phyloP scores from a whole-genome alignment of 768 basidiomycete species.

The Floccularia luteovirens region DNA sequence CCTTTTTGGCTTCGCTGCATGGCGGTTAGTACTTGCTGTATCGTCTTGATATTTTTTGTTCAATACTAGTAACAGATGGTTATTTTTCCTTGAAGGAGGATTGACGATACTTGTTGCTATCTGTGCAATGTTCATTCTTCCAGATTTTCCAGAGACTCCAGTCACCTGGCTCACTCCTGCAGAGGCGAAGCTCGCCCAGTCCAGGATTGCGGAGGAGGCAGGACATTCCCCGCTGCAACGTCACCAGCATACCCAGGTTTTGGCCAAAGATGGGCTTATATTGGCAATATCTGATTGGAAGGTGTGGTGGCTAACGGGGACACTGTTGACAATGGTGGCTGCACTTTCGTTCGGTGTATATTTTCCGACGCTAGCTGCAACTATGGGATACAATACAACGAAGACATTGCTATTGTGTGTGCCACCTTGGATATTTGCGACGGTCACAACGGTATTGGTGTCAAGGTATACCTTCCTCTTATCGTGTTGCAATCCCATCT shows the following conservation, averaged over 20 bases:
- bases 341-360: conserved; percentile 73
- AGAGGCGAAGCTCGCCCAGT: conserved; percentile 50
- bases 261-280: conserved; percentile 7
- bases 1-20: conserved; percentile 58
- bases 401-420: conserved; percentile 71
- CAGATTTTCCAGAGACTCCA: conserved; percentile 61
- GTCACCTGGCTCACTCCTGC: conserved; percentile 45
- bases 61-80: conserved; percentile 37
- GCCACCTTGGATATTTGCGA: conserved; percentile 72
- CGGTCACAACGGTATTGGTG: conserved; percentile 45
- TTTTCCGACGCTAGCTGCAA: conserved; percentile 71
- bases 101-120: conserved; percentile 45
- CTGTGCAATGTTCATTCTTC: conserved; percentile 54
- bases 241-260: too few species aligned
- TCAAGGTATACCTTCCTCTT: conserved; percentile 20
- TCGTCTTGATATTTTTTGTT: background rate
- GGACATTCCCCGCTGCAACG: conserved; percentile 14
- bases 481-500: conserved; percentile 8
- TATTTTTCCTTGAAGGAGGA: conserved; percentile 63
- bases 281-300: conserved; percentile 72
- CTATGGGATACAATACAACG: conserved; percentile 60
- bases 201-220: conserved; percentile 57
- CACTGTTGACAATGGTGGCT: conserved; percentile 51
- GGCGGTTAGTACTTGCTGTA: conserved; percentile 40
- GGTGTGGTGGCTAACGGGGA: conserved; percentile 74